Evolutionary conservation across 164 flowering plant genomes (phyloP).

Genomic region (Annona squamosa): DNA sequence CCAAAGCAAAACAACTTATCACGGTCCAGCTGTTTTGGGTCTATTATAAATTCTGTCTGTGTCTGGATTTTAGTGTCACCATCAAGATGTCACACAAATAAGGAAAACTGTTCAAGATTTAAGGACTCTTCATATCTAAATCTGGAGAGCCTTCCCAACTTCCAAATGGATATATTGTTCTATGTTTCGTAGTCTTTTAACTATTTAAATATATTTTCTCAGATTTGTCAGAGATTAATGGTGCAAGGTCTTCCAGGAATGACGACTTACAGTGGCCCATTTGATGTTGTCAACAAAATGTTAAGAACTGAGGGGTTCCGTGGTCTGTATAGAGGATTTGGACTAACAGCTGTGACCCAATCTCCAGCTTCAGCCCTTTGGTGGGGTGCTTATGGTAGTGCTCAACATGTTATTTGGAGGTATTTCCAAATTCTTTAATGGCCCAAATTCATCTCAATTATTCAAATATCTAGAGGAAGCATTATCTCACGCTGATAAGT

Average conservation of each 20-base stretch:
- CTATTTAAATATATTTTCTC: conserved; percentile 4
- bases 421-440: conserved; percentile 5
- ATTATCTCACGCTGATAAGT: background rate
- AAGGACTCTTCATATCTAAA: no score
- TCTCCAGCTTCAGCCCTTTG: conserved; percentile 84
- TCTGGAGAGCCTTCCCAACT: no score
- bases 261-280: conserved; percentile 44
- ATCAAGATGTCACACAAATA: no score
- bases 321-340: conserved; percentile 82
- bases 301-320: conserved; percentile 61
- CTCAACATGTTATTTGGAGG: conserved; percentile 79
- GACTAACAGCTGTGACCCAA: conserved; percentile 56
- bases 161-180: no score
- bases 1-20: no score
- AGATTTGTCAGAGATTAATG: conserved; percentile 79
- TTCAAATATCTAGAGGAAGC: background rate
- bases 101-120: background rate
- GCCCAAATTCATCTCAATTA: background rate
- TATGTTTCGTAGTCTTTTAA: no score
- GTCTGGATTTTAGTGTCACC: no score
- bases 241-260: conserved; percentile 83
- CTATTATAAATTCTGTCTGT: no score
- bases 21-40: no score
- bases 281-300: conserved; percentile 53
- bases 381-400: conserved; percentile 81